Evolutionary conservation across 2,329 filamentous ascomycete species (phyloP), one percentile per base, ranked within the genome.

Genomic region (Piedraia hortae): DNA sequence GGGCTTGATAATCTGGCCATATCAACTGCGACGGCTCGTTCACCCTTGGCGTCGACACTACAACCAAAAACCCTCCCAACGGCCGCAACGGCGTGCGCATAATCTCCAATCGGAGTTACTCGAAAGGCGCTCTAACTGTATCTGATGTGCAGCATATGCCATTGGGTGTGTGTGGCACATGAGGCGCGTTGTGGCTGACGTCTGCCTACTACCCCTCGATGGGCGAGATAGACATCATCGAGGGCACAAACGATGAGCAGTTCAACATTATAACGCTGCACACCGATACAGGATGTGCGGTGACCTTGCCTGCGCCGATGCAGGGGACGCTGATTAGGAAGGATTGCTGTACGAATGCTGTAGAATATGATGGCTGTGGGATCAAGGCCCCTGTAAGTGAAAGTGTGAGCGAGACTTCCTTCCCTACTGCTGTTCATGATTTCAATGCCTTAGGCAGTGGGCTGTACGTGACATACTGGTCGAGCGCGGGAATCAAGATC

Each of bases 401-500:
- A 7, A n/a, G n/a, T n/a, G n/a, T n/a, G n/a, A n/a, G n/a, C n/a
- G n/a, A n/a, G n/a, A n/a, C n/a, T n/a, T 30, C 27, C 10, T 26
- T 38, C 26, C 29, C 35, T 6, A 44, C 42, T 19, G 41, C 42
- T 0, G 63, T 63, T 16, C 39, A 42, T 3, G 49, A 42, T 0
- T 58, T 69, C 42, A 70, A 56, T 35, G 24, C 31, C 8, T 45
- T 42, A 24, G 35, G 35, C 12, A 52, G 52, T 22, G 50, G 45
- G 21, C 45, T 55, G 20, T 56, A 48, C 30, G 52, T 49, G 10
- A 51, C 45, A 8, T 36, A 47, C 28, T 89, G 78, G 73, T 75
- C 69, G 2, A 54, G 57, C 14, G 41, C 57, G 0, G 54, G 54
- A 30, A 85, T 93, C 43, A 57, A 57, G 18, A 55, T 89, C 31